Conservation (phyloP, 768 basidiomycete species). For the Psilocybe sp. region DNA sequence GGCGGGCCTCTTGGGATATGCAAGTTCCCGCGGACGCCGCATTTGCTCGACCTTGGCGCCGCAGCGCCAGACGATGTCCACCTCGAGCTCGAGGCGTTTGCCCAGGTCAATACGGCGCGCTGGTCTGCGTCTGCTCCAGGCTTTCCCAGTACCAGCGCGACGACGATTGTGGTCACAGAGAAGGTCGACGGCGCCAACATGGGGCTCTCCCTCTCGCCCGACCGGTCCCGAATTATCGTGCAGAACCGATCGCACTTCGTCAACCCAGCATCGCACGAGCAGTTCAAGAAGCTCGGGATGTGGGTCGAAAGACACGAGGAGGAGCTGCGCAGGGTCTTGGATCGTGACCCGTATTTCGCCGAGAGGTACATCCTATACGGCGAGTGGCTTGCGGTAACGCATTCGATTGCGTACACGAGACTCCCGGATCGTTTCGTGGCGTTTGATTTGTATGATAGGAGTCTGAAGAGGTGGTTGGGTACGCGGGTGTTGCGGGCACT, state of each 20-base stretch:
- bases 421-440: conserved; percentile 58
- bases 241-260: conserved; percentile 67
- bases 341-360: conserved; percentile 48
- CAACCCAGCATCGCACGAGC: conserved; percentile 51
- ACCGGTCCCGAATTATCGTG: conserved; percentile 42
- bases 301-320: conserved; percentile 52
- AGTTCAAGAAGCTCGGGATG: conserved; percentile 54
- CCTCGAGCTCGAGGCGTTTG: conserved; percentile 13
- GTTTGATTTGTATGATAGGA: conserved; percentile 59
- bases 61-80: conserved; percentile 54
- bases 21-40: conserved; percentile 63
- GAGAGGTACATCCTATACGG: conserved; percentile 61
- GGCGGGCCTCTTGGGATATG: conserved; percentile 34
- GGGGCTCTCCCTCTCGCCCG: conserved; percentile 55
- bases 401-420: conserved; percentile 54
- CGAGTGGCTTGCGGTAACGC: conserved; percentile 62
- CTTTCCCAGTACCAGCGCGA: conserved; percentile 7
- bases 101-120: no score
- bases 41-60: conserved; percentile 56
- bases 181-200: conserved; percentile 69
- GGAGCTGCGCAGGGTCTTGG: conserved; percentile 40
- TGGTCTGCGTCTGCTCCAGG: no score
- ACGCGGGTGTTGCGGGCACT: conserved; percentile 30
- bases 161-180: conserved; percentile 45
- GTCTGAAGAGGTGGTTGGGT: conserved; percentile 36